Evolutionary conservation across 768 basidiomycete species (phyloP).

Genomic region (Termitomyces sp.): DNA sequence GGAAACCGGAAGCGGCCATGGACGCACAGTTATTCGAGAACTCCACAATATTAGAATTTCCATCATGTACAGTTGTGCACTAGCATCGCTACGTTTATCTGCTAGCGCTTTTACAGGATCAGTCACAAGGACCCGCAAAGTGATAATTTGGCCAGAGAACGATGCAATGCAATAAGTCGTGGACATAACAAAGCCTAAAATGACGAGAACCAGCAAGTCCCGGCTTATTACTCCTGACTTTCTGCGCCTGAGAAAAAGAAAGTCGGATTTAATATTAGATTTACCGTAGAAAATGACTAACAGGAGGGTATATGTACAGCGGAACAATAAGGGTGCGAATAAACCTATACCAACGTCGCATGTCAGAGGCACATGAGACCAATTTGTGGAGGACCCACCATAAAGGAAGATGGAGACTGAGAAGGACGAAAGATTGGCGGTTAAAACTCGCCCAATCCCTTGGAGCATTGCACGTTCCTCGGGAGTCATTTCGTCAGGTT

Average conservation of each 20-base stretch:
- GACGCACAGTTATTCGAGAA: not conserved
- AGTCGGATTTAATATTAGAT: not conserved
- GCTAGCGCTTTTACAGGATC: not conserved
- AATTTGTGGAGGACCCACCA: not conserved
- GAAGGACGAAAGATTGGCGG: not conserved
- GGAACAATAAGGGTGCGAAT: not conserved
- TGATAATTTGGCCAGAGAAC: not conserved
- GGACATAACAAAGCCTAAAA: not conserved
- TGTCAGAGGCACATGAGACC: not conserved
- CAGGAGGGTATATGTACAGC: not conserved
- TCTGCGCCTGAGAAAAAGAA: not conserved
- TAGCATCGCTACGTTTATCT: not conserved
- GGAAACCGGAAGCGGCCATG: not conserved
- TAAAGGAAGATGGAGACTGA: not conserved
- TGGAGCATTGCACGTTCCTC: not conserved
- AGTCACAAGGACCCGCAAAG: not conserved
- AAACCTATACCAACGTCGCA: not conserved
- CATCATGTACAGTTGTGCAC: not conserved
- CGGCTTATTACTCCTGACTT: not conserved
- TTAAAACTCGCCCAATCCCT: not conserved
- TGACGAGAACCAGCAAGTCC: not conserved
- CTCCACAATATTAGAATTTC: not conserved
- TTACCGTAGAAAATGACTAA: not conserved
- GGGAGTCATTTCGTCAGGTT: not conserved
- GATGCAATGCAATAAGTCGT: not conserved